Percentiles rank a stretch among this genome's conserved stretches.
phyloP scores from a whole-genome alignment of 192 early-diverging fungal genomes.

The Mortierella alpina region DNA sequence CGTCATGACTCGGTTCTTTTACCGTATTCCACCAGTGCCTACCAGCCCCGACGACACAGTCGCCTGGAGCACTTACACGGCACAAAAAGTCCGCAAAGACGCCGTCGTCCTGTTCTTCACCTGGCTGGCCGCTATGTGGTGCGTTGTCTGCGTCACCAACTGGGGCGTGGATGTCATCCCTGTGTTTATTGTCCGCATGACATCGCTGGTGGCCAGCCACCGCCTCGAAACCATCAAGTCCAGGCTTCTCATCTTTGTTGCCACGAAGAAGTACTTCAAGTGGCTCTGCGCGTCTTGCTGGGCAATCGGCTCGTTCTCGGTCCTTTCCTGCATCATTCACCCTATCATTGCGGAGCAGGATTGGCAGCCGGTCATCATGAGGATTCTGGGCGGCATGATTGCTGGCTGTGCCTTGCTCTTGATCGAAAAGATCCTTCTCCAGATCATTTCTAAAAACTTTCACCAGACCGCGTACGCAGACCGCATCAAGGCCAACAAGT shows the following conservation, averaged over 20 bases:
- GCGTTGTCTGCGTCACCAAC: conserved; percentile 44
- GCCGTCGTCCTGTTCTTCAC: conserved; percentile 62
- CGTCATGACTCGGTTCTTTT: conserved; percentile 58
- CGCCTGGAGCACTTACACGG: conserved; percentile 52
- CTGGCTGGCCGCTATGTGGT: conserved; percentile 63
- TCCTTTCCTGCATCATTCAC: conserved; percentile 63
- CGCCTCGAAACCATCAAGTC: conserved; percentile 63
- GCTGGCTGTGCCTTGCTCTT: conserved; percentile 62
- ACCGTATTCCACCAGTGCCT: too few relatives aligned
- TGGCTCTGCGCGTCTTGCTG: conserved; percentile 62
- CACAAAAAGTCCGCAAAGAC: conserved; percentile 59
- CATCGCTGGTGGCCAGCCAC: conserved; percentile 55
- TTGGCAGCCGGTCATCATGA: conserved; percentile 66
- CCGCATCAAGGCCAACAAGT: conserved; percentile 67
- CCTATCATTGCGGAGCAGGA: conserved; percentile 51
- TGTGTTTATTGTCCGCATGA: conserved; percentile 60
- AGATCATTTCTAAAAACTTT: conserved; percentile 73
- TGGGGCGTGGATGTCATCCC: conserved; percentile 66
- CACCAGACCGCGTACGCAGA: conserved; percentile 74
- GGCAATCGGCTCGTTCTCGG: conserved; percentile 61
- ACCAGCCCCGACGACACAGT: not conserved
- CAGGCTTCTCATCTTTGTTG: conserved; percentile 64
- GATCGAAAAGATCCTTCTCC: conserved; percentile 70
- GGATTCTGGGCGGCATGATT: conserved; percentile 61
- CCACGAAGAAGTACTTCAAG: conserved; percentile 68